Evolutionary conservation across 208 protist genomes (phyloP).

Genomic region (Zelonia costaricensis): DNA sequence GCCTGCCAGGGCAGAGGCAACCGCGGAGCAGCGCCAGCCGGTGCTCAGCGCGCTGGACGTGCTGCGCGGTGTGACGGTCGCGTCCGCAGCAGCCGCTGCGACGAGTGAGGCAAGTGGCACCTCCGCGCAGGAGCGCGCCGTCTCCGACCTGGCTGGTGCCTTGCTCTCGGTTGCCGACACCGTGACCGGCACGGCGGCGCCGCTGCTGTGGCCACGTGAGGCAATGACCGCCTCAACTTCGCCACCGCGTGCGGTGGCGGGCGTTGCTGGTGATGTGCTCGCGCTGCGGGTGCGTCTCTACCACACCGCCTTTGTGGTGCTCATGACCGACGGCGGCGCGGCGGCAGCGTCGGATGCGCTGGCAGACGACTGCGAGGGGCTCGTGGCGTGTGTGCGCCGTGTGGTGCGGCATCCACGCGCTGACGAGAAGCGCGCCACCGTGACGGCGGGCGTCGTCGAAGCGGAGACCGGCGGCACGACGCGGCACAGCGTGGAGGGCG

Average conservation of each 20-base stretch:
- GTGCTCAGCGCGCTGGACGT: constrained; percentile 9
- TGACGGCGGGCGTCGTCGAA: background rate
- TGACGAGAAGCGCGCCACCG: background rate
- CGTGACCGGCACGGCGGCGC: constrained; percentile 4
- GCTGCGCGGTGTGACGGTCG: constrained; percentile 8
- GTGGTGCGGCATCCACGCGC: too few species aligned
- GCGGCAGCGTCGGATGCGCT: background rate
- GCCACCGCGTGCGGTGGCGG: background rate
- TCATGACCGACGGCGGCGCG: constrained; percentile 4
- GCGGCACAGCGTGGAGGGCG: too few species aligned
- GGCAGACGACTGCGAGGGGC: background rate
- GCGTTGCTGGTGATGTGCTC: constrained; percentile 7
- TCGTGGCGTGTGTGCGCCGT: constrained; percentile 1
- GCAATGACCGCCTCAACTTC: background rate
- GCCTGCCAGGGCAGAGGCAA: background rate
- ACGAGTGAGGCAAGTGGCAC: too few species aligned
- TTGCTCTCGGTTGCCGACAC: constrained; percentile 31
- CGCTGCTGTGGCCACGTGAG: constrained; percentile 14
- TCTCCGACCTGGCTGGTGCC: constrained; percentile 15
- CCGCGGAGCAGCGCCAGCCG: background rate
- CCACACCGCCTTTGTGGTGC: constrained; percentile 10
- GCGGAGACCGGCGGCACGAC: too few species aligned
- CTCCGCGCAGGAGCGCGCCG: constrained; percentile 10
- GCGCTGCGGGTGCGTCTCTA: constrained; percentile 17
- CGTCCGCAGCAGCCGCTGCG: background rate